A percentile compares a stretch with the other conserved stretches of the same genome.
Conservation (phyloP, 129 eudicot genomes). For the Ambrosia artemisiifolia region DNA sequence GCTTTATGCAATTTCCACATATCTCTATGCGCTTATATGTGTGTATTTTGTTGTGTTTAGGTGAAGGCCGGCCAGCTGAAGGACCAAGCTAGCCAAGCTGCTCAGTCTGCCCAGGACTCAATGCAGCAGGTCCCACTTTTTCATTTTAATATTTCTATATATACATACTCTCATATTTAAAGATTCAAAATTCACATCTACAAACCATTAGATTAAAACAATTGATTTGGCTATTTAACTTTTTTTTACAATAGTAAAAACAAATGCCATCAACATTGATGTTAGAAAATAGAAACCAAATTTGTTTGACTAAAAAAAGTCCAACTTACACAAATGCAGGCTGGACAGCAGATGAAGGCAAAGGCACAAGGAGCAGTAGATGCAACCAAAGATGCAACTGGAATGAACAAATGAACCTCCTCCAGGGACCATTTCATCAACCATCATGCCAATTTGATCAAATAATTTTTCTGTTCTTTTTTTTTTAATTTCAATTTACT, state of each 20-base stretch:
- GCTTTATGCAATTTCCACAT: no score
- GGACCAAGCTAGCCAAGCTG: conserved; percentile 71
- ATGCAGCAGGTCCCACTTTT: conserved; percentile 40
- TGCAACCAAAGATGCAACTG: conserved; percentile 69
- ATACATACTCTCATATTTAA: background rate
- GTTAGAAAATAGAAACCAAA: background rate
- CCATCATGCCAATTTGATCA: conserved; percentile 34
- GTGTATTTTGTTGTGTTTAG: conserved; percentile 25
- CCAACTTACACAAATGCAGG: conserved; percentile 31
- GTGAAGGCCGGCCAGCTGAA: conserved; percentile 60
- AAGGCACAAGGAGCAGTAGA: conserved; percentile 67
- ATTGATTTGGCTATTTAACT: background rate
- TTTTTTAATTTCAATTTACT: background rate
- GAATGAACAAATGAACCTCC: conserved; percentile 59
- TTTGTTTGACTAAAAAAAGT: background rate
- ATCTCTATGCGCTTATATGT: background rate
- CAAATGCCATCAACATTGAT: background rate
- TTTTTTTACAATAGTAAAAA: background rate
- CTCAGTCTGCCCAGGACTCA: conserved; percentile 58
- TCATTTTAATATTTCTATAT: background rate
- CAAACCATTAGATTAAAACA: background rate
- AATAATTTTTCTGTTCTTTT: conserved; percentile 13
- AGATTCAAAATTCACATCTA: background rate
- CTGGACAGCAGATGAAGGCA: conserved; percentile 62
- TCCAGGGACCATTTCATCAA: conserved; percentile 33